phyloP scores from a whole-genome alignment of 106 monocot genomes.

The Chionographis japonica region DNA sequence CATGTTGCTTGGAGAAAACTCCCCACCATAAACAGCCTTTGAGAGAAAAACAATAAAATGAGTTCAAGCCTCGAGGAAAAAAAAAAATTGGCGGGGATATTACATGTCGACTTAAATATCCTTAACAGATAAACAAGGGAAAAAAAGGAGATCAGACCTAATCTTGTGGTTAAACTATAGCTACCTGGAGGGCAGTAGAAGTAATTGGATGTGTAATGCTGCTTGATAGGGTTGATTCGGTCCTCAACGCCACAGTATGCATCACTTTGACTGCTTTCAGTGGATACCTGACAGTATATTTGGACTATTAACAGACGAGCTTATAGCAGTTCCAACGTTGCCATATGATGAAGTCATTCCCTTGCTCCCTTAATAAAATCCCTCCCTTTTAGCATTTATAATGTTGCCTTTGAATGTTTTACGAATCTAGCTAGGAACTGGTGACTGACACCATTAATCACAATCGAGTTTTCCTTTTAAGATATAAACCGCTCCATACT shows the following conservation, averaged over 20 bases:
- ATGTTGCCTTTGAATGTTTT: too few relatives aligned
- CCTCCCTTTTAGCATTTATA: too few relatives aligned
- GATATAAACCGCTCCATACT: too few relatives aligned
- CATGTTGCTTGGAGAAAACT: constrained; percentile 42
- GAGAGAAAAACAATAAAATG: background rate
- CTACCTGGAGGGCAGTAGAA: constrained; percentile 23
- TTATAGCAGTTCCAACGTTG: too few relatives aligned
- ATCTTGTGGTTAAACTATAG: background rate
- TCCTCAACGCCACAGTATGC: constrained; percentile 86
- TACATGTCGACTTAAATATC: too few relatives aligned
- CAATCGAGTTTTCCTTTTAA: too few relatives aligned
- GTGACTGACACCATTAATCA: too few relatives aligned
- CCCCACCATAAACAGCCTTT: constrained; percentile 35
- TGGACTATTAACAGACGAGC: background rate
- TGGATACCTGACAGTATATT: constrained; percentile 55
- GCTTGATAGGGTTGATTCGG: constrained; percentile 55
- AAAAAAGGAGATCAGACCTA: background rate
- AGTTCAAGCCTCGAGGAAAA: background rate
- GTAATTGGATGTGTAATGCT: constrained; percentile 16
- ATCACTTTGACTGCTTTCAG: constrained; percentile 95
- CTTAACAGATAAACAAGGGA: too few relatives aligned
- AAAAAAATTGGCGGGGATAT: too few relatives aligned
- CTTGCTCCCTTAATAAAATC: too few relatives aligned
- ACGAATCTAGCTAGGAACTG: too few relatives aligned
- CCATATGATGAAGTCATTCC: too few relatives aligned